A percentile compares a stretch with the other conserved stretches of the same genome.
Evolutionary conservation across 2,329 filamentous ascomycete species (phyloP).

Genomic region (Fusarium musae): DNA sequence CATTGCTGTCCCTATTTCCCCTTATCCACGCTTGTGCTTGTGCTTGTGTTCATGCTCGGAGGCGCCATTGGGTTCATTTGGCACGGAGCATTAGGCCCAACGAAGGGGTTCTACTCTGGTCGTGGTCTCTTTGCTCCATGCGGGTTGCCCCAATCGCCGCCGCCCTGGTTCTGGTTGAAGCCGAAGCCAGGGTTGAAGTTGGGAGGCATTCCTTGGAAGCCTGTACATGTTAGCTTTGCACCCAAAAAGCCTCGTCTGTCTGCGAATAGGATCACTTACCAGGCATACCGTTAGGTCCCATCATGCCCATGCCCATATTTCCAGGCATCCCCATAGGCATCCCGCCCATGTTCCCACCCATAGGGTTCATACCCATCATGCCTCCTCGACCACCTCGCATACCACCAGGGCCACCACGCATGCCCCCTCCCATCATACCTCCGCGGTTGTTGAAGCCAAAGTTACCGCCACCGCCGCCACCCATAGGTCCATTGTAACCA

Average conservation of each 20-base stretch:
- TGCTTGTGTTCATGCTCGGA: background rate
- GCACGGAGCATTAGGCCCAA: background rate
- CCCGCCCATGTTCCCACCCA: slow-evolving; percentile 57
- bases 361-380: slow-evolving; percentile 62
- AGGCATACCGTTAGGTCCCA: slow-evolving; percentile 43
- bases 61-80: background rate
- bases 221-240: slow-evolving; percentile 50
- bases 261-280: slow-evolving; percentile 43
- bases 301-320: too few relatives aligned
- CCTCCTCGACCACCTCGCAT: slow-evolving; percentile 61
- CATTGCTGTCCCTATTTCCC: background rate
- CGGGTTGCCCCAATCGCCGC: slow-evolving; percentile 77
- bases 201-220: slow-evolving; percentile 75
- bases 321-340: slow-evolving; percentile 23
- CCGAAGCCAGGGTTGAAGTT: slow-evolving; percentile 78
- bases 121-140: slow-evolving; percentile 83
- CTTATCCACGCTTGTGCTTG: background rate
- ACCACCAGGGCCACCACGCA: slow-evolving; percentile 61
- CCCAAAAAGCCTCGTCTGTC: background rate
- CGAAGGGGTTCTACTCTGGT: slow-evolving; percentile 65
- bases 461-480: slow-evolving; percentile 61
- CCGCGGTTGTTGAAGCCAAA: slow-evolving; percentile 60
- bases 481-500: slow-evolving; percentile 62
- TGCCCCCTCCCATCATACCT: slow-evolving; percentile 59
- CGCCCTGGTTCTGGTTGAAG: slow-evolving; percentile 66